Conservation (phyloP, 192 early-diverging fungal genomes). For the Obelidium mucronatum region DNA sequence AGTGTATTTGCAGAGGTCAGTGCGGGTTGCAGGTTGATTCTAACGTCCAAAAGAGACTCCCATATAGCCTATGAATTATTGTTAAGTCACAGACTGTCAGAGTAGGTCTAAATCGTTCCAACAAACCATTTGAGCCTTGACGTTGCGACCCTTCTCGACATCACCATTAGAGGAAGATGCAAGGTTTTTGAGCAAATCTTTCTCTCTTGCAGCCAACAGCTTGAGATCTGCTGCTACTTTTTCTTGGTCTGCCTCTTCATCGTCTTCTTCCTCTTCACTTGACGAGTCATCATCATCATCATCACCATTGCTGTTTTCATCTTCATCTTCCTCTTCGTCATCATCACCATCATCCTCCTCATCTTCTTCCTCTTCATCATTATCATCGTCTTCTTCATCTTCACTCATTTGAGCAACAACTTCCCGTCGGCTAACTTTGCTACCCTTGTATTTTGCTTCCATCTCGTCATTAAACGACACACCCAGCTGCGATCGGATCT, state of each 20-base stretch:
- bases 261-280: slow-evolving; percentile 16
- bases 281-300: slow-evolving; percentile 50
- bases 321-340: slow-evolving; percentile 35
- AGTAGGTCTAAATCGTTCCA: no score
- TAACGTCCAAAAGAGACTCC: slow-evolving; percentile 35
- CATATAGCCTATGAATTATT: slow-evolving; percentile 34
- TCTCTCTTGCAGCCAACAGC: slow-evolving; percentile 83
- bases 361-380: slow-evolving; percentile 27
- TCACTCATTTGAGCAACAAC: slow-evolving; percentile 22
- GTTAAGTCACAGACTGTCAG: background rate
- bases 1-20: slow-evolving; percentile 18
- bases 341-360: slow-evolving; percentile 42
- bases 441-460: slow-evolving; percentile 49
- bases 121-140: slow-evolving; percentile 88
- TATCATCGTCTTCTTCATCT: slow-evolving; percentile 30
- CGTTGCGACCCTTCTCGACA: slow-evolving; percentile 91
- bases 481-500: slow-evolving; percentile 29
- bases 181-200: slow-evolving; percentile 79
- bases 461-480: slow-evolving; percentile 31
- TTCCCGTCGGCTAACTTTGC: slow-evolving; percentile 38
- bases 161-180: slow-evolving; percentile 78
- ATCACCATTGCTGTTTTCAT: slow-evolving; percentile 36
- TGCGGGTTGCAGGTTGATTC: slow-evolving; percentile 25
- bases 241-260: background rate
- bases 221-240: slow-evolving; percentile 63